phyloP scores from a whole-genome alignment of 2,329 filamentous ascomycete genomes.

The Apiospora marii region DNA sequence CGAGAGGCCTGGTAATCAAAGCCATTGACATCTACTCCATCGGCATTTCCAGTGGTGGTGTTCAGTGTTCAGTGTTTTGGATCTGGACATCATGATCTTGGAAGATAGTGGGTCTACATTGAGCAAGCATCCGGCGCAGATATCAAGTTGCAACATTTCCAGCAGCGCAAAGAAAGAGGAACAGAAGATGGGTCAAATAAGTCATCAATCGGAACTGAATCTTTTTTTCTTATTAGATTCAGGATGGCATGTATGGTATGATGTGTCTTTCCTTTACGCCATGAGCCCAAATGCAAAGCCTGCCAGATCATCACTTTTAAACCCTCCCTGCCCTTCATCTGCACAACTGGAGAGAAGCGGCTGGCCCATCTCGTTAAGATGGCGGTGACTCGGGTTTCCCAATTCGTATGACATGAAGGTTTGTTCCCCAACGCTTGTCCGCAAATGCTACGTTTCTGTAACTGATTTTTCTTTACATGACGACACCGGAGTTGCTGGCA shows the following conservation, averaged over 20 bases:
- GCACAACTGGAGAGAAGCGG: conserved; percentile 33
- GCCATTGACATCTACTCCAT: neutral
- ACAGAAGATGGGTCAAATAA: conserved; percentile 1
- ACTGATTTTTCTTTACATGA: conserved; percentile 80
- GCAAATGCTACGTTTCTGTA: conserved; percentile 27
- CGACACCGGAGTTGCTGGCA: conserved; percentile 99
- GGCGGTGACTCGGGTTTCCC: conserved; percentile 31
- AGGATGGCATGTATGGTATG: conserved; percentile 60
- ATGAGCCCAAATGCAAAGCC: conserved; percentile 61
- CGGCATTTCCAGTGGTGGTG: neutral
- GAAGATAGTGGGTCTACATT: neutral
- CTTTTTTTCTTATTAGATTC: conserved; percentile 45
- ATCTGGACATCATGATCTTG: neutral
- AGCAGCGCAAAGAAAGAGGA: neutral
- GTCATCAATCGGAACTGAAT: conserved; percentile 37
- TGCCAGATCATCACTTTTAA: conserved; percentile 50
- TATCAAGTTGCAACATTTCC: neutral
- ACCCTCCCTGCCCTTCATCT: conserved; percentile 23
- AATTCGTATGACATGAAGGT: conserved; percentile 35
- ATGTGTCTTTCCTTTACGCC: conserved; percentile 60
- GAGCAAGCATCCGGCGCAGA: neutral
- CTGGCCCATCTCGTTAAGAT: conserved; percentile 31
- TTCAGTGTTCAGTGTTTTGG: neutral
- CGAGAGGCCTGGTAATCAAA: neutral
- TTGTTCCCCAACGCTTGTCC: conserved; percentile 20